Evolutionary conservation across 1,284 basidiomycete genomes (phyloP).

Genomic region (Sanghuangporus weigelae): DNA sequence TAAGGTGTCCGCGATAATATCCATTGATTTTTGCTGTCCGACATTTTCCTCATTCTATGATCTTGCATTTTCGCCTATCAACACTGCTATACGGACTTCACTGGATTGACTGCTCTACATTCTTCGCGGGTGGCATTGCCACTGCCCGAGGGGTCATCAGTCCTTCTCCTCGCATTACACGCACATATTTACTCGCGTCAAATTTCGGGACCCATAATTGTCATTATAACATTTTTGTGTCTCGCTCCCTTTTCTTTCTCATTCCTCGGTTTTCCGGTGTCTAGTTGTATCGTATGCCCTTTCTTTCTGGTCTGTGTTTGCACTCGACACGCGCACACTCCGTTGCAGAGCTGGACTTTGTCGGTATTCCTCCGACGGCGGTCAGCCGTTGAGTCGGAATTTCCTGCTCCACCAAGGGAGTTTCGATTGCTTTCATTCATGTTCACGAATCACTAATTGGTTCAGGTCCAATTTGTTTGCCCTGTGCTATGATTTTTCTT

Average conservation of each 20-base stretch:
- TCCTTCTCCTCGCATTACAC: conserved; percentile 7
- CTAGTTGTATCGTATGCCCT: not conserved
- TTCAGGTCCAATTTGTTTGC: conserved; percentile 2
- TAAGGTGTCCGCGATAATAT: conserved; percentile 10
- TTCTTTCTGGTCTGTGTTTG: not conserved
- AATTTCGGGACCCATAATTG: conserved; percentile 2
- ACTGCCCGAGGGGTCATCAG: not conserved
- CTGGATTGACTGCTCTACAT: not conserved
- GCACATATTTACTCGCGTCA: conserved; percentile 12
- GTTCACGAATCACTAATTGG: conserved; percentile 8
- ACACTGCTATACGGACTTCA: conserved; percentile 11
- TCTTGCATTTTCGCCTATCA: not conserved
- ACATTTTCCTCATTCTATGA: not conserved
- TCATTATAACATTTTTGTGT: conserved; percentile 4
- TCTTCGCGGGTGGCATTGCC: not conserved
- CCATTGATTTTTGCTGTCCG: not conserved
- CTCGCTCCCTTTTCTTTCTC: not conserved
- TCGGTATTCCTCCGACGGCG: not conserved
- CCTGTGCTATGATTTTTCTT: conserved; percentile 7
- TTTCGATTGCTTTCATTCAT: not conserved
- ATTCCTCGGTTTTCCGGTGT: not conserved
- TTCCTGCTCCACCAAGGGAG: conserved; percentile 1
- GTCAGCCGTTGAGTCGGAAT: not conserved
- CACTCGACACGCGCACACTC: not conserved
- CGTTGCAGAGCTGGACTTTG: conserved; percentile 12